Evolutionary conservation across 2,329 filamentous ascomycete genomes (phyloP), one percentile per base, ranked within the genome.

Genomic region (Xylariaceae sp.): DNA sequence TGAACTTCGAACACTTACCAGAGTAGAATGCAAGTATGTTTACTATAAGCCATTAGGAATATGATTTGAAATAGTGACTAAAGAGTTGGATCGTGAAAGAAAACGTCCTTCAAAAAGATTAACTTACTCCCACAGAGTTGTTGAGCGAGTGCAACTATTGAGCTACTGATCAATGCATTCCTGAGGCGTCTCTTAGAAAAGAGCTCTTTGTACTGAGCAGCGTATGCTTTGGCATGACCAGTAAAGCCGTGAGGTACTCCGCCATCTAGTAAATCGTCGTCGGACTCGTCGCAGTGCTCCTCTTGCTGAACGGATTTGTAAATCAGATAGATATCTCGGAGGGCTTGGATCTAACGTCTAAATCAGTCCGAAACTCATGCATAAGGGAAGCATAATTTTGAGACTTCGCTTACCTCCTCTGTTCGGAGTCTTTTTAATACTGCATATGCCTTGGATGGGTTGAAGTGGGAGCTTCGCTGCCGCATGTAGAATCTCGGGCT

Each of bases 11-110:
- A n/a, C 17, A 30, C 22, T 49, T 62, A 67, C 71, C 67, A 1
- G 71, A 74, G 53, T 76, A 75, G 44, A 76, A 75, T 0, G 72
- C 72, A 4, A 74, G 61, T 0, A 75, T 62, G 15, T 72, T 74
- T 48, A 70, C 64, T 70, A 27, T 47, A 42, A 12, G 31, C 52
- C 22, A 27, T 70, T 47, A 59, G 51, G 33, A 19, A 43, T 22
- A 18, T 35, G 35, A n/a, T 11, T n/a, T 27, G 10, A 15, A 22
- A 6, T 22, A 11, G 2, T 15, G 11, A 14, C 31, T 35, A 39
- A 17, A 30, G 38, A 27, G 22, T 27, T 27, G 22, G 27, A 41
- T n/a, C 2, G 17, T 6, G 17, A 51, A 66, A 2, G 62, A 61
- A 55, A 72, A 75, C 6, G 72, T 71, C 51, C 75, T 42, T 33